Conservation (phyloP, 108 stramenopile genomes). For the Epipyxis sp. region DNA sequence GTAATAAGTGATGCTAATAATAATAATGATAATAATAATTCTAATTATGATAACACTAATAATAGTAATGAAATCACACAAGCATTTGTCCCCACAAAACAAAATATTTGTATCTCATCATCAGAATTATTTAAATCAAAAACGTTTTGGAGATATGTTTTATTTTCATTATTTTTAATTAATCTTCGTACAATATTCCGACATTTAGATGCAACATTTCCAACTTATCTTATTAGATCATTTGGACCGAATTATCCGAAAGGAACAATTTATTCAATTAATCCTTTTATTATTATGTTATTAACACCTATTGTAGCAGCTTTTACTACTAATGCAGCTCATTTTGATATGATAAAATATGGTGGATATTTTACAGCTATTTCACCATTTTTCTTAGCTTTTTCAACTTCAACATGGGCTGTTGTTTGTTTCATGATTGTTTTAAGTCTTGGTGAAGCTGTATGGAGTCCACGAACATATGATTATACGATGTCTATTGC, state of each 20-base stretch:
- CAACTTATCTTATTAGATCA: conserved; percentile 74
- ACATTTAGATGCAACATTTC: conserved; percentile 74
- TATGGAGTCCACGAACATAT: conserved; percentile 71
- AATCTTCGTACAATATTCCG: conserved; percentile 77
- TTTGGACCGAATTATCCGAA: conserved; percentile 68
- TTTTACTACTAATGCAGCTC: conserved; percentile 60
- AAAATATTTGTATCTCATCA: not conserved
- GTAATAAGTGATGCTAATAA: not conserved
- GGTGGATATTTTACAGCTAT: conserved; percentile 68
- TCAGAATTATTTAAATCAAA: conserved; percentile 50
- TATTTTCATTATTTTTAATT: conserved; percentile 67
- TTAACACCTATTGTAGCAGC: conserved; percentile 71
- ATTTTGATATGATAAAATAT: conserved; percentile 68
- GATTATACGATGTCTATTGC: conserved; percentile 71
- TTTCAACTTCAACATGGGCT: conserved; percentile 64
- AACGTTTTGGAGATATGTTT: conserved; percentile 72
- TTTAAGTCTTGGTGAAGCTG: conserved; percentile 71
- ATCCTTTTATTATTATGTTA: conserved; percentile 70
- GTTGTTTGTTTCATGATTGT: conserved; percentile 64
- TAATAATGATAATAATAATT: not conserved
- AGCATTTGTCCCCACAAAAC: not conserved
- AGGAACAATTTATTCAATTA: conserved; percentile 71
- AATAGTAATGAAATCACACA: not conserved
- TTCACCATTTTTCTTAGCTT: conserved; percentile 66
- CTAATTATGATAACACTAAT: not conserved